phyloP scores from a whole-genome alignment of 257 asterid genomes.

The Cordia subcordata region DNA sequence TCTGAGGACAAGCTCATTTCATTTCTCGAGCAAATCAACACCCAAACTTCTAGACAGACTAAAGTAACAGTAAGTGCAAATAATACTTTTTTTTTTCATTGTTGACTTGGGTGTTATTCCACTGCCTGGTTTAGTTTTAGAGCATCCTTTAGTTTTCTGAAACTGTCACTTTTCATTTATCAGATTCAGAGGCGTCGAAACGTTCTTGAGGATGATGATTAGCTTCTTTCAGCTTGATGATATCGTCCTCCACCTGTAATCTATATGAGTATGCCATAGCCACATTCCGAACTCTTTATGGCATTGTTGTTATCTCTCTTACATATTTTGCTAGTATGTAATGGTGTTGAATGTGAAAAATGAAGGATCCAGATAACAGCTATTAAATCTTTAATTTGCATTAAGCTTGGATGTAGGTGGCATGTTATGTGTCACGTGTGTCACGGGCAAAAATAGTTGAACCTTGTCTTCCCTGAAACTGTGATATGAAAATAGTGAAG shows the following conservation, averaged over 20 bases:
- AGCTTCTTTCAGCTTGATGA: conserved; percentile 16
- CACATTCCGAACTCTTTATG: background rate
- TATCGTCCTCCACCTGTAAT: background rate
- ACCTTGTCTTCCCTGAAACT: no score
- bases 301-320: background rate
- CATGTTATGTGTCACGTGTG: no score
- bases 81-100: conserved; percentile 2
- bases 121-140: background rate
- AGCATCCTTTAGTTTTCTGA: background rate
- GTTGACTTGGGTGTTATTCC: background rate
- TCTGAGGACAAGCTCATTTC: conserved; percentile 88
- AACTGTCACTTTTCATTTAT: conserved; percentile 12
- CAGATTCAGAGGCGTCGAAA: conserved; percentile 86
- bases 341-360: background rate
- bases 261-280: background rate
- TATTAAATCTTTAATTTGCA: no score
- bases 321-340: no score
- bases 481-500: no score
- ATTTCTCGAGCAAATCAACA: conserved; percentile 93
- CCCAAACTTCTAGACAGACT: conserved; percentile 82
- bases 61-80: conserved; percentile 82
- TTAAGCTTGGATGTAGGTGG: no score
- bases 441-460: no score
- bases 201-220: conserved; percentile 83
- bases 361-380: background rate